phyloP scores from a whole-genome alignment of 2,329 filamentous ascomycete species.

The Zymoseptoria crescenta region DNA sequence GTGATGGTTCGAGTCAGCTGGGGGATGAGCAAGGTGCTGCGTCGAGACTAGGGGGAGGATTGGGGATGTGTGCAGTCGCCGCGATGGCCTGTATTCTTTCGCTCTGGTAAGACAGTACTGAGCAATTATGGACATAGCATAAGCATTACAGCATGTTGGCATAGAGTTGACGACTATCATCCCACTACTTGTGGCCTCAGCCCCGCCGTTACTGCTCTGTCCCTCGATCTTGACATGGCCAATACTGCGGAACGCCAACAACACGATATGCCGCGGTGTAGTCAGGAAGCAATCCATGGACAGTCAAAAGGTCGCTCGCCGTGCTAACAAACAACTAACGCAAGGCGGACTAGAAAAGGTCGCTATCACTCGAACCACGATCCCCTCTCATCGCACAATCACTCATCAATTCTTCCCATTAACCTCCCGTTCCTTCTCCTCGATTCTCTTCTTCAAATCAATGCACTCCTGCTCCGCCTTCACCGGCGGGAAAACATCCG shows the following conservation, averaged over 20 bases:
- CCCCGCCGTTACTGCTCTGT: no score
- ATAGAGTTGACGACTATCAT: background rate
- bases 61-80: background rate
- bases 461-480: background rate
- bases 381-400: background rate
- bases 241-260: no score
- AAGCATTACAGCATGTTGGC: background rate
- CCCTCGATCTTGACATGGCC: no score
- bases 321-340: no score
- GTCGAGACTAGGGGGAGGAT: background rate
- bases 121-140: background rate
- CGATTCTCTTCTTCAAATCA: background rate
- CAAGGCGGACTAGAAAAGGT: no score
- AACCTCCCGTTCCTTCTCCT: background rate
- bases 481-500: background rate
- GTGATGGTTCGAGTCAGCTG: background rate
- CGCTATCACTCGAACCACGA: no score
- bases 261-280: no score
- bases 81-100: background rate
- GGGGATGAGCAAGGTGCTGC: background rate
- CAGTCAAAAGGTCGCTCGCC: no score
- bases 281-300: no score
- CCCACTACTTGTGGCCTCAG: no score
- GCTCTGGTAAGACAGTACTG: background rate
- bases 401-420: background rate